These are phyloP conservation scores for Sporothrix protearum DNA, from an alignment of 2,329 filamentous ascomycete genomes.

Conservation along the genomic window DNA sequence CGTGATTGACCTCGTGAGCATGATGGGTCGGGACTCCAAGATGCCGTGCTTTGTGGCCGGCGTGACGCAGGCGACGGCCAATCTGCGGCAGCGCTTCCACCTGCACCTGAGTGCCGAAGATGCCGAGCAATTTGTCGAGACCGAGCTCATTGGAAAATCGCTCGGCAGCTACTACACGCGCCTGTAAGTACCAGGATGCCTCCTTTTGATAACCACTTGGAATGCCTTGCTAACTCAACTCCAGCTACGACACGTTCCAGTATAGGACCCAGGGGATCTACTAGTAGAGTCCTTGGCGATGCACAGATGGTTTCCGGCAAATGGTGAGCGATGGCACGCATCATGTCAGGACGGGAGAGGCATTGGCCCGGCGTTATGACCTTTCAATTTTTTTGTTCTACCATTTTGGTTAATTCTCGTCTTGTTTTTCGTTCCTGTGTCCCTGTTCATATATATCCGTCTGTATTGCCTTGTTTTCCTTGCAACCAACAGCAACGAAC, in stretches of 20 bases:
- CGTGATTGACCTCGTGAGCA: conserved; percentile 74
- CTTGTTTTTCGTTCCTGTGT: background rate
- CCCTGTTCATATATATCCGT: background rate
- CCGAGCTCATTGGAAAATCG: conserved; percentile 73
- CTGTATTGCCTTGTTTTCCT: background rate
- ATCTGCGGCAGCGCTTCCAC: conserved; percentile 71
- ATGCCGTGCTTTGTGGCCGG: conserved; percentile 82
- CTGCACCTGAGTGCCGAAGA: conserved; percentile 78
- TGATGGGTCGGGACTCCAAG: conserved; percentile 79
- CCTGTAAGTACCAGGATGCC: conserved; percentile 47
- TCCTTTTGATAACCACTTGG: background rate
- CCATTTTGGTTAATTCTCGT: background rate
- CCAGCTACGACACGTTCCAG: conserved; percentile 69
- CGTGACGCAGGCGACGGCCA: conserved; percentile 65
- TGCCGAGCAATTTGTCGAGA: conserved; percentile 76
- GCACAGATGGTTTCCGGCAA: background rate
- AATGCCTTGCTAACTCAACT: background rate
- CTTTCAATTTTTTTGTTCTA: background rate
- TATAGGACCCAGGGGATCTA: conserved; percentile 87
- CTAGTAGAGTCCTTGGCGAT: conserved; percentile 37
- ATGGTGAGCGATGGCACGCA: background rate
- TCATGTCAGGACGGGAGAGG: background rate
- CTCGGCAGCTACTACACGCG: conserved; percentile 83
- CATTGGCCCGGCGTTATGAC: conserved; percentile 25
- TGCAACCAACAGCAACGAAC: background rate